A percentile compares a stretch with the other conserved stretches of the same genome.
Evolutionary conservation across 139 green algal genomes (phyloP).

Genomic region (Pleodorina starrii): DNA sequence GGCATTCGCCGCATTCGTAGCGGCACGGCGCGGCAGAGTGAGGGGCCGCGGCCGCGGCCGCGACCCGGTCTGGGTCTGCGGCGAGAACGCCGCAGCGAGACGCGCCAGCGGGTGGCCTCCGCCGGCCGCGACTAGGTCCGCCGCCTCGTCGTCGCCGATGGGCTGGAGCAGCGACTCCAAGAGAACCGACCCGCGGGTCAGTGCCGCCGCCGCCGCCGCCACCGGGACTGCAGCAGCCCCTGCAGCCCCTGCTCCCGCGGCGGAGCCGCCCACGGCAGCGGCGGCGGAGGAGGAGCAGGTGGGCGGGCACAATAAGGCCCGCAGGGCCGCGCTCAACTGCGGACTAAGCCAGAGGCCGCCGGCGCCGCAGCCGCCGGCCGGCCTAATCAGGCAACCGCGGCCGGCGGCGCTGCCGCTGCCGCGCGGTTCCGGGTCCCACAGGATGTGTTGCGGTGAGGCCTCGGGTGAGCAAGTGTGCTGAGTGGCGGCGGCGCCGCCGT

Average conservation of each 20-base stretch:
- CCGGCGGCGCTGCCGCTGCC: too few species aligned
- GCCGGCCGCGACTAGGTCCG: slow-evolving; percentile 12
- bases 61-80: too few species aligned
- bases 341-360: not conserved
- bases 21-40: too few species aligned
- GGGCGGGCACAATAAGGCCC: not conserved
- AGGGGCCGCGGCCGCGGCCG: too few species aligned
- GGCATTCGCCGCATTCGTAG: too few species aligned
- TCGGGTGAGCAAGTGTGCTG: not conserved
- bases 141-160: slow-evolving; percentile 17
- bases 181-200: not conserved
- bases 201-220: not conserved
- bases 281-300: not conserved
- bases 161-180: slow-evolving; percentile 10
- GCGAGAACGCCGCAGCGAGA: not conserved
- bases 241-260: too few species aligned
- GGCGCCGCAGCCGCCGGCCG: not conserved
- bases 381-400: too few species aligned
- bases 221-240: not conserved
- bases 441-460: not conserved
- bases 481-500: not conserved
- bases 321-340: not conserved
- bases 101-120: slow-evolving; percentile 1
- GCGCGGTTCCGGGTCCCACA: not conserved
- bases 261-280: not conserved